Percentiles rank a stretch among this genome's conserved stretches.
Evolutionary conservation across 2,329 filamentous ascomycete genomes (phyloP).

Genomic region (Curvularia sp.): DNA sequence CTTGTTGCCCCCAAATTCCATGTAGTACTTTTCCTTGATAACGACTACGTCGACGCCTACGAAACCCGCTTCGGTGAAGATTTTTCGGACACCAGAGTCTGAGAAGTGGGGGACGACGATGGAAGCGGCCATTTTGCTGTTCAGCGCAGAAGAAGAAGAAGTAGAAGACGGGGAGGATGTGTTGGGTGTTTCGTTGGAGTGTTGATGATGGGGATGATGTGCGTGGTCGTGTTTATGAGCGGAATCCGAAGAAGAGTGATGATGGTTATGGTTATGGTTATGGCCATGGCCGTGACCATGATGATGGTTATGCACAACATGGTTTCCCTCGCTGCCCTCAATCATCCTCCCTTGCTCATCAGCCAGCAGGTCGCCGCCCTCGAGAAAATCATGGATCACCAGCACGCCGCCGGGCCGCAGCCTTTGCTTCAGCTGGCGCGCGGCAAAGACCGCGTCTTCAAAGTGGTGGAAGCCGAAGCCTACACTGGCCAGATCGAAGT

Average conservation of each 20-base stretch:
- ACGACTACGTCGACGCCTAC: constrained; percentile 65
- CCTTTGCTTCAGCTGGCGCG: constrained; percentile 65
- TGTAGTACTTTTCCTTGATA: constrained; percentile 60
- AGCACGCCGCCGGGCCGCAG: constrained; percentile 71
- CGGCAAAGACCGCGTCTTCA: constrained; percentile 67
- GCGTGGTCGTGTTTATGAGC: constrained; percentile 6
- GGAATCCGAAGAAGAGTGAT: constrained; percentile 11
- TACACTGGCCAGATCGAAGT: constrained; percentile 55
- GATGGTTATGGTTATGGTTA: constrained; percentile 13
- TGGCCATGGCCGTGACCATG: constrained; percentile 34
- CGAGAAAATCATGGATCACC: constrained; percentile 72
- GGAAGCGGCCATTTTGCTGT: constrained; percentile 56
- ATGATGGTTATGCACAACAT: constrained; percentile 30
- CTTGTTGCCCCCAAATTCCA: constrained; percentile 51
- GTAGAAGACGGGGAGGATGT: too few relatives aligned
- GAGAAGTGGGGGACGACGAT: constrained; percentile 73
- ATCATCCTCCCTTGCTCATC: constrained; percentile 37
- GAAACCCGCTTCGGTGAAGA: constrained; percentile 70
- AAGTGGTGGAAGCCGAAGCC: constrained; percentile 58
- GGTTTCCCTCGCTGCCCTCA: constrained; percentile 36
- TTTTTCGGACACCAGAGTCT: constrained; percentile 62
- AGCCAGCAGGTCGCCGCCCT: constrained; percentile 55
- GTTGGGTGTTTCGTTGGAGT: constrained; percentile 18
- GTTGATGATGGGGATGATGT: too few relatives aligned
- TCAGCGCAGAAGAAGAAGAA: constrained; percentile 17